These are phyloP conservation scores for Podospora conica DNA, from an alignment of 495 filamentous ascomycete species.

Conservation along the genomic window DNA sequence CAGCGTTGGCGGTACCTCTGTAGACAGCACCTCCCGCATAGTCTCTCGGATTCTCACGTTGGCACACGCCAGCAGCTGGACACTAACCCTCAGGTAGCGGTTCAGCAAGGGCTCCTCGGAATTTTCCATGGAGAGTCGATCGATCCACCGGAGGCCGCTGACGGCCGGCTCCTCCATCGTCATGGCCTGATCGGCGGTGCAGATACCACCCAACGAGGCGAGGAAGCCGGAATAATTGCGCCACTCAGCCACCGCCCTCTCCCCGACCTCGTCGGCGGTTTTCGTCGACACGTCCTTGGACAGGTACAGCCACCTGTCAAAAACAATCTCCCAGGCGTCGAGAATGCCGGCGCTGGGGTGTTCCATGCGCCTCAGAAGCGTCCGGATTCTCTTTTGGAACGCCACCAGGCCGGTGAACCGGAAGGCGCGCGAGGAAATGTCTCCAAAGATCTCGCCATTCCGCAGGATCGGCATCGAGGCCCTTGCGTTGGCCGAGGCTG, in stretches of 20 bases:
- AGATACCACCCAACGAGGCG: conserved; percentile 58
- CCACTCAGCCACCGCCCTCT: conserved; percentile 54
- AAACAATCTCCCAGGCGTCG: conserved; percentile 58
- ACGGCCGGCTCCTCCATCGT: conserved; percentile 50
- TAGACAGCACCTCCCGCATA: conserved; percentile 55
- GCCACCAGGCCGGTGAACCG: conserved; percentile 59
- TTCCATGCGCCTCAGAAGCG: conserved; percentile 51
- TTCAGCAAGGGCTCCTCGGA: conserved; percentile 53
- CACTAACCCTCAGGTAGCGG: conserved; percentile 53
- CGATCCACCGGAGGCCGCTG: conserved; percentile 56
- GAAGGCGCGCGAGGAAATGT: conserved; percentile 56
- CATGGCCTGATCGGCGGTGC: conserved; percentile 53
- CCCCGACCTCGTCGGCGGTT: conserved; percentile 43
- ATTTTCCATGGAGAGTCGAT: conserved; percentile 51
- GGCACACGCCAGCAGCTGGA: conserved; percentile 55
- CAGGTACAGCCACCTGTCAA: conserved; percentile 53
- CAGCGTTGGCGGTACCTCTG: conserved; percentile 52
- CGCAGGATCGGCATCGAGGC: conserved; percentile 48
- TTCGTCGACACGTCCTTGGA: conserved; percentile 53
- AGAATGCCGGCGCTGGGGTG: conserved; percentile 55
- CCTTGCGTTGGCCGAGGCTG: conserved; percentile 39
- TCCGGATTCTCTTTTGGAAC: conserved; percentile 57
- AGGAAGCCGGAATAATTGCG: conserved; percentile 61
- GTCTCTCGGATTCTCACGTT: conserved; percentile 58
- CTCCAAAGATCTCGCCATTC: conserved; percentile 54